Evolutionary conservation across 257 asterid genomes (phyloP), one percentile per base, ranked within the genome.

Genomic region (Cinchona pubescens): DNA sequence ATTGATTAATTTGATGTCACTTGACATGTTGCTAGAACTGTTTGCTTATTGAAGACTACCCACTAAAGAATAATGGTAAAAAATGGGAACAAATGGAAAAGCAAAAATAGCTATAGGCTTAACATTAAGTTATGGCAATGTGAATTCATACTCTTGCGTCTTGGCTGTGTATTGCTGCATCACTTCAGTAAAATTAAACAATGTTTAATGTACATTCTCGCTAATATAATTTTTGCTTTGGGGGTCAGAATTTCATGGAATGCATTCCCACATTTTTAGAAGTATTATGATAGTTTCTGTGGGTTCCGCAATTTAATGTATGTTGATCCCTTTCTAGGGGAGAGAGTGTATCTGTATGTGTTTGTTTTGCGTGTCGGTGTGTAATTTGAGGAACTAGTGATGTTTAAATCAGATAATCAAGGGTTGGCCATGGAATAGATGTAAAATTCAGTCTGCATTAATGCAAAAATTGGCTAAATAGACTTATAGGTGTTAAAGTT

Each of bases 1-100:
- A 42, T 76, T 61, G 75, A 59, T 73, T 62, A 51, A 61, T 46
- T 48, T 61, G 34, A 71, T 29, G 65, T 34, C 45, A 3, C 3
- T n/a, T 14, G 13, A 37, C 18, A 13, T 75, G 43, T 75, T 25
- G 15, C 27, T 15, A 46, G 53, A 49, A 35, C 11, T 35, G 9
- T 55, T 18, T 42, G 27, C 18, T 25, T 49, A 25, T 66, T n/a
- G 38, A 38, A 29, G 67, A 34, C n/a, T 60, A 30, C 29, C 4
- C 19, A 21, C n/a, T 51, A 51, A n/a, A 18, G 58, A 4, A 35
- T 30, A 5, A 3, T 12, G 15, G 34, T 25, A 70, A 32, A 11
- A 70, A 8, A 38, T 45, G 77, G 21, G 73, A 67, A 19, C 34
- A 25, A n/a, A 5, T 25, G 21, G 42, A 21, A 42, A 5, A 29